phyloP scores from a whole-genome alignment of 139 green algal species.

The Deuterostichococcus epilithicus region DNA sequence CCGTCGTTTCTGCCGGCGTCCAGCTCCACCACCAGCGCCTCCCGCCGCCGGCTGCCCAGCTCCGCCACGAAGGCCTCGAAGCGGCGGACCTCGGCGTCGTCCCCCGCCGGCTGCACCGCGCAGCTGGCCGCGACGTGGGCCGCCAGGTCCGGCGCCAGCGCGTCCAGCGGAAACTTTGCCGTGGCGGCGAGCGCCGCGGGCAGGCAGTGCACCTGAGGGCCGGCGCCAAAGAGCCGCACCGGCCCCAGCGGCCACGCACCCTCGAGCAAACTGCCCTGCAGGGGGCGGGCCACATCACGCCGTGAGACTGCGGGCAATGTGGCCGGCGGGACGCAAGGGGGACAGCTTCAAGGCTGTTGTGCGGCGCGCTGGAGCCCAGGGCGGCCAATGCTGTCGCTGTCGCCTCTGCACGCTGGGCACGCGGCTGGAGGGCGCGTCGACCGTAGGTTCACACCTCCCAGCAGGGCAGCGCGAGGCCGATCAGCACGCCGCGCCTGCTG shows the following conservation, averaged over 20 bases:
- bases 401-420: too few species aligned
- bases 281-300: too few species aligned
- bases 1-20: not conserved
- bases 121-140: too few species aligned
- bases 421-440: too few species aligned
- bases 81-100: not conserved
- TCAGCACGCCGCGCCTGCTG: not conserved
- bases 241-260: too few species aligned
- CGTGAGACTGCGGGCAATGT: too few species aligned
- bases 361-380: too few species aligned
- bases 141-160: too few species aligned
- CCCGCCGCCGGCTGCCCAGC: not conserved
- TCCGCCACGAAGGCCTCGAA: not conserved
- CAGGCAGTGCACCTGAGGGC: slow-evolving; percentile 6
- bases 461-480: not conserved
- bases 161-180: not conserved
- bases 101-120: not conserved
- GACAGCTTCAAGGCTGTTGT: too few species aligned
- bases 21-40: not conserved
- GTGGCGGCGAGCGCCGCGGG: not conserved
- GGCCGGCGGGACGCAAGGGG: too few species aligned
- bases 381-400: too few species aligned
- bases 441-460: not conserved
- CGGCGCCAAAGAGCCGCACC: slow-evolving; percentile 20
- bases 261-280: too few species aligned